Percentiles rank a stretch among this genome's conserved stretches.
Conservation (phyloP, 148 eudicot species). For the Dianthus caryophyllus region DNA sequence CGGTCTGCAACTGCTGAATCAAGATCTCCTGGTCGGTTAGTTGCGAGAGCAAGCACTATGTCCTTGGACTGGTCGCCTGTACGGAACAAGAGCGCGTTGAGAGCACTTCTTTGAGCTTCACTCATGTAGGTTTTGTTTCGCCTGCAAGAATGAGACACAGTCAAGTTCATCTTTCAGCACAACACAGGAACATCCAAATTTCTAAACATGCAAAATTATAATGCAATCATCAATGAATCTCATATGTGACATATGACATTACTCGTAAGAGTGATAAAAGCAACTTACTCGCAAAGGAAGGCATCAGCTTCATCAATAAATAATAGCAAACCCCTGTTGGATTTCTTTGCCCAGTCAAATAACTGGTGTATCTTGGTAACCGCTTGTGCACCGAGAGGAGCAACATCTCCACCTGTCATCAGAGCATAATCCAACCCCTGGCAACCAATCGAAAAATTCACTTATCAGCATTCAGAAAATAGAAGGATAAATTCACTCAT, state of each 20-base stretch:
- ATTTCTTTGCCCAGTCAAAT: conserved; percentile 97
- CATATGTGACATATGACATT: too few species aligned
- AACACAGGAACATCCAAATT: neutral
- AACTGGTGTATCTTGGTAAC: conserved; percentile 95
- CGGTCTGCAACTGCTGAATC: conserved; percentile 98
- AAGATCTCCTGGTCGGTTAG: conserved; percentile 96
- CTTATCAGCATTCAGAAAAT: conserved; percentile 1
- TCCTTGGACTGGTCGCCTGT: conserved; percentile 99
- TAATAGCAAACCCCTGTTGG: conserved; percentile 73
- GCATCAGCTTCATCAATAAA: conserved; percentile 99
- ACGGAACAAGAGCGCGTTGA: conserved; percentile 88
- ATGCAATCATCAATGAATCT: too few species aligned
- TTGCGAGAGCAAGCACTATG: conserved; percentile 91
- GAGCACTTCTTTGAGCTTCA: conserved; percentile 99
- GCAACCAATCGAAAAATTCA: conserved; percentile 14
- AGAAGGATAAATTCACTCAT: conserved; percentile 15
- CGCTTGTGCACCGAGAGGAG: conserved; percentile 97
- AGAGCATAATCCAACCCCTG: conserved; percentile 98
- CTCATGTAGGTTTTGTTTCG: conserved; percentile 98
- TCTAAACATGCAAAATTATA: neutral
- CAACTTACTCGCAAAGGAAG: conserved; percentile 98
- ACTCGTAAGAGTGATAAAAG: neutral
- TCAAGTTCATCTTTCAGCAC: conserved; percentile 2
- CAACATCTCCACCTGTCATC: conserved; percentile 99
- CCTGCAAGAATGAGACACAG: conserved; percentile 37